Conservation (phyloP, 2,329 filamentous ascomycete genomes). For the Cercospora sp. region DNA sequence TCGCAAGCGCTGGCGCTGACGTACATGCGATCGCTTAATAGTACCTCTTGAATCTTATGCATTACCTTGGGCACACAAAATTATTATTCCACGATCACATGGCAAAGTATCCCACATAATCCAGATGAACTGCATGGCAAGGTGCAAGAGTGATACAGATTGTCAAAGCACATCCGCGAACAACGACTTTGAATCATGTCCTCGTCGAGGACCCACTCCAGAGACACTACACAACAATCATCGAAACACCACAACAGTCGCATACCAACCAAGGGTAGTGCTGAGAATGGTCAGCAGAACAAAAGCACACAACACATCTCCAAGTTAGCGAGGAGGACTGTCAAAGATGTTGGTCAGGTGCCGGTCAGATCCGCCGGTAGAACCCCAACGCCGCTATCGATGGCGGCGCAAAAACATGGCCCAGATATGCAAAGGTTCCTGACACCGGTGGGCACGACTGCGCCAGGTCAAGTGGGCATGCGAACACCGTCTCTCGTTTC, state of each 20-base stretch:
- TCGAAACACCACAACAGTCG: conserved; percentile 25
- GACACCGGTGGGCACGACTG: conserved; percentile 13
- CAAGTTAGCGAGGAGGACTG: conserved; percentile 32
- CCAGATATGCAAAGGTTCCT: conserved; percentile 15
- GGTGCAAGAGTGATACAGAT: not conserved
- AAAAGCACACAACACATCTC: conserved; percentile 32
- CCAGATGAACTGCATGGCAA: not conserved
- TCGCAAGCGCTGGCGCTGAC: conserved; percentile 15
- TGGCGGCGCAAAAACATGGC: conserved; percentile 13
- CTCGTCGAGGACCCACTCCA: not conserved
- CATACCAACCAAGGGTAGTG: conserved; percentile 27
- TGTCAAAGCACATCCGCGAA: not conserved
- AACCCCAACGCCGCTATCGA: conserved; percentile 22
- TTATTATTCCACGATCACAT: not conserved
- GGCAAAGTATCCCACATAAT: not conserved
- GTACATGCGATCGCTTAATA: not conserved
- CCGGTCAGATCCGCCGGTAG: conserved; percentile 22
- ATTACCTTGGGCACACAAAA: not conserved
- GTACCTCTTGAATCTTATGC: not conserved
- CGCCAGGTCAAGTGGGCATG: conserved; percentile 32
- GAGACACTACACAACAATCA: conserved; percentile 1
- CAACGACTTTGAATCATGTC: not conserved
- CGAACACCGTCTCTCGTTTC: conserved; percentile 53
- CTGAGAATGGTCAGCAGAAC: conserved; percentile 19
- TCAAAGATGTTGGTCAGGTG: conserved; percentile 22